A percentile compares a stretch with the other conserved stretches of the same genome.
These are phyloP conservation scores for Fusarium sp. DNA, from an alignment of 2,329 filamentous ascomycete genomes.

Conservation along the genomic window DNA sequence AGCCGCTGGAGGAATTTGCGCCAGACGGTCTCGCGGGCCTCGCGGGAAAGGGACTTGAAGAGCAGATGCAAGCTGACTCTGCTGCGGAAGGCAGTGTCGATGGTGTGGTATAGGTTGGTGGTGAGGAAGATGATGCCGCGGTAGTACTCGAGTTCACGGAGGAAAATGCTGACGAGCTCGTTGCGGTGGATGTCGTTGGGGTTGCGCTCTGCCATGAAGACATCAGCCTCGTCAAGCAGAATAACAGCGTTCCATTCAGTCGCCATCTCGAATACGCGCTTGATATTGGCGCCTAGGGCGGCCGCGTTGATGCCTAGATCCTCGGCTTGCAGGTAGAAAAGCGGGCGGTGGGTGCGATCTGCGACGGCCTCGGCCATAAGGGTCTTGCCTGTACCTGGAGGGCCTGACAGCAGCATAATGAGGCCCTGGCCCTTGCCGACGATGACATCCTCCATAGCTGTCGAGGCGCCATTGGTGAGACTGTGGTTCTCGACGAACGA, in stretches of 20 bases:
- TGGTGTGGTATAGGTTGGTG: slow-evolving; percentile 56
- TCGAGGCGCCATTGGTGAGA: slow-evolving; percentile 26
- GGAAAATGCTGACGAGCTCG: slow-evolving; percentile 60
- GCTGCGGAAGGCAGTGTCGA: slow-evolving; percentile 59
- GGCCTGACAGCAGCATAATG: slow-evolving; percentile 58
- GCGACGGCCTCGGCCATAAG: slow-evolving; percentile 58
- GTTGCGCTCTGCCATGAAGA: slow-evolving; percentile 61
- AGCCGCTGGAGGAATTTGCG: slow-evolving; percentile 58
- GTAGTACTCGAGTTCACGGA: slow-evolving; percentile 59
- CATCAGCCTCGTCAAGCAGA: slow-evolving; percentile 64
- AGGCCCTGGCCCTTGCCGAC: slow-evolving; percentile 57
- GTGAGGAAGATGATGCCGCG: slow-evolving; percentile 59
- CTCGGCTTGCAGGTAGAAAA: slow-evolving; percentile 59
- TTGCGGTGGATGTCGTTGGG: slow-evolving; percentile 60
- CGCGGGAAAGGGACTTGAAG: slow-evolving; percentile 54
- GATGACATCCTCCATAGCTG: slow-evolving; percentile 54
- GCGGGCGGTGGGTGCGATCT: slow-evolving; percentile 56
- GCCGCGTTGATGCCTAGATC: slow-evolving; percentile 59
- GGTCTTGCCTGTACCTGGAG: slow-evolving; percentile 60
- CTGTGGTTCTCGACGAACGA: slow-evolving; percentile 60
- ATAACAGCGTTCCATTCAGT: slow-evolving; percentile 63
- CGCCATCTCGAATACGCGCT: slow-evolving; percentile 59
- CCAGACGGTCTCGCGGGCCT: slow-evolving; percentile 57
- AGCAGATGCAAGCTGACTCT: slow-evolving; percentile 60
- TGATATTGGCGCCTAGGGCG: slow-evolving; percentile 59